Evolutionary conservation across 108 stramenopile species (phyloP), one percentile per base, ranked within the genome.

Genomic region (Fistulifera solaris): DNA sequence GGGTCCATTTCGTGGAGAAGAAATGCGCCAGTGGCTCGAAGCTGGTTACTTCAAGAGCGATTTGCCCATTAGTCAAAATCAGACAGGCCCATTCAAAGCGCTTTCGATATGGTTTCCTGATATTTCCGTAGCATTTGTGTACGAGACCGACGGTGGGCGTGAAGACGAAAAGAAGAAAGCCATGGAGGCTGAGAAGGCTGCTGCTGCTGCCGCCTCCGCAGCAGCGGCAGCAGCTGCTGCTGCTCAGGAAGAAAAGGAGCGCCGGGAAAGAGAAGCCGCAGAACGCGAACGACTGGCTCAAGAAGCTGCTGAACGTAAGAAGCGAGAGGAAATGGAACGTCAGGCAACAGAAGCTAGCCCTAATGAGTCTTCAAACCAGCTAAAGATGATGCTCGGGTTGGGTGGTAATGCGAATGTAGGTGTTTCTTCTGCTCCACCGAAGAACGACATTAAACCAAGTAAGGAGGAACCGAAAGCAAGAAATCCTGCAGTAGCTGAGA

Each of bases 1-100:
- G 86, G 97, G 97, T 23, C 97, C 97, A 28, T 98, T 98, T 71
- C 75, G 81, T 17, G 81, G 85, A 14, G 74, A 85, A 23, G 94
- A 96, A 59, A 98, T 98, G 97, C 73, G 93, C 40, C 93, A 96
- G 73, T 98, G 97, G 97, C 72, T 95, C 40, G 93, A 95, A 61
- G 92, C 91, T 41, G 97, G 97, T 8, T 98, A 98, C 70, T 98
- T 98, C 62, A 89, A 96, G 68, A 89, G 88, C 7, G 87, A 94
- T 46, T 66, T 94, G 28, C 90, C 89, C 11, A 87, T 96, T 35
- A 87, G 89, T 27, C 85, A 86, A 52, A 65, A 77, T 38, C 59
- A 67, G 11, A 60, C 42, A 54, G 94, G 89, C 38, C 83, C 85
- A 17, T 95, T 95, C 62, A 57, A 54, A 41, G 66, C 81, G 10